Base-by-base conservation (phyloP, 805 yeast species). In the Candida insectorum region DNA sequence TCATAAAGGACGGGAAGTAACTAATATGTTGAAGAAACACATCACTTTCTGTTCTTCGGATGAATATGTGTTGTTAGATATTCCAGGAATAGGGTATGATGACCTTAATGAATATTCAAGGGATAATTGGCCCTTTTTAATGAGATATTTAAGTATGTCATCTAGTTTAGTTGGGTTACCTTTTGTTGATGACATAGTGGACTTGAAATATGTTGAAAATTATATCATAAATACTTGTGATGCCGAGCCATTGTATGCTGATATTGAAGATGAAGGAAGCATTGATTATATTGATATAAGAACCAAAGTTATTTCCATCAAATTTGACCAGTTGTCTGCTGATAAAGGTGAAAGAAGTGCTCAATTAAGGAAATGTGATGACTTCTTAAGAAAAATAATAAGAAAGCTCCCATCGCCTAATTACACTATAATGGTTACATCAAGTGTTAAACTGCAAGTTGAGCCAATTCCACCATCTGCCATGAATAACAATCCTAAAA, bases 351-450 rank as follows among this genome's bases (percentile, higher is more conserved):
- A 28, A n/a, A 29, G 54, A 30, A 13, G n/a, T 7, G 27, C 33
- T 14, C 45, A 42, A 13, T 49, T 77, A 20, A 44, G 52, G 10
- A 49, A 58, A 18, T 62, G 70, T 30, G 79, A 74, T 43, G 71
- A 66, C 28, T 57, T 64, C 28, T 46, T 85, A 8, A 64, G 82
- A 33, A 65, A 67, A 13, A 66, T 84, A 4, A 41, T 84, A n/a
- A 71, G 84, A 23, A 77, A 75, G 34, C 54, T 84, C 9, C 96
- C 96, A 1, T 69, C 89, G 0, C 95, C 96, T 0, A 73, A 75
- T 39, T 72, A 71, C 35, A 65, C 87, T 2, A 58, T 88, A 2
- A 54, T 86, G 2, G 63, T 78, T 37, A 76, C 88, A 4, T 51
- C 62, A 11, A 44, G 47, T 26, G 37, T 37, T 9, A 34, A 49